Evolutionary conservation across 1,284 basidiomycete species (phyloP).

Genomic region (Sphaerobolus stellatus): DNA sequence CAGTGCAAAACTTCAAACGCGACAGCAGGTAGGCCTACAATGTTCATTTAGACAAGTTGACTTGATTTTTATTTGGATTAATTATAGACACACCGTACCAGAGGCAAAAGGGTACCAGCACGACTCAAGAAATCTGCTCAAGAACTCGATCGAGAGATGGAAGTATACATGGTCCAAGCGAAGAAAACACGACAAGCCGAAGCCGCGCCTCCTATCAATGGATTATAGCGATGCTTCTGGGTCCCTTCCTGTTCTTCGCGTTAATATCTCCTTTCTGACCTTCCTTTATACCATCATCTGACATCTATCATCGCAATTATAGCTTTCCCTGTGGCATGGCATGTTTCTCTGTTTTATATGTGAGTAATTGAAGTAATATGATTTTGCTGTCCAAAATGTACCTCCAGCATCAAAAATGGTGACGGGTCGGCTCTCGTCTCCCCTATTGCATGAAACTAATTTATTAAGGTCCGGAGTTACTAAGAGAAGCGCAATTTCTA

Average conservation of each 20-base stretch:
- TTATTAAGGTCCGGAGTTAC: too few relatives aligned
- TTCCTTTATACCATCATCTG: background rate
- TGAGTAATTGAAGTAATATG: too few relatives aligned
- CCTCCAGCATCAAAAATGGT: too few relatives aligned
- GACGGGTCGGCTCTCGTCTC: too few relatives aligned
- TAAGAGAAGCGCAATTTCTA: too few relatives aligned
- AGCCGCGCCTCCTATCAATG: background rate
- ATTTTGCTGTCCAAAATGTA: too few relatives aligned
- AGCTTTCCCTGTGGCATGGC: background rate
- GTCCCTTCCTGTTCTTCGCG: background rate
- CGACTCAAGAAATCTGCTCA: slow-evolving; percentile 22
- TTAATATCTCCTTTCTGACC: background rate
- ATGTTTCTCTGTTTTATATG: background rate
- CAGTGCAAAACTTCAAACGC: background rate
- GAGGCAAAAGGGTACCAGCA: slow-evolving; percentile 9
- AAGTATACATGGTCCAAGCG: slow-evolving; percentile 15
- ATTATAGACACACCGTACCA: background rate
- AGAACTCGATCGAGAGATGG: slow-evolving; percentile 23
- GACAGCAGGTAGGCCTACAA: background rate
- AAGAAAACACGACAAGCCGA: background rate
- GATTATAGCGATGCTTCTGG: background rate
- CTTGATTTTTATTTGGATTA: background rate
- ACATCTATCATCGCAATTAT: background rate
- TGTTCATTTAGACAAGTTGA: background rate
- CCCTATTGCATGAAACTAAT: too few relatives aligned